Evolutionary conservation across 768 basidiomycete species (phyloP), one percentile per base, ranked within the genome.

Genomic region (Kwoniella bestiolae): DNA sequence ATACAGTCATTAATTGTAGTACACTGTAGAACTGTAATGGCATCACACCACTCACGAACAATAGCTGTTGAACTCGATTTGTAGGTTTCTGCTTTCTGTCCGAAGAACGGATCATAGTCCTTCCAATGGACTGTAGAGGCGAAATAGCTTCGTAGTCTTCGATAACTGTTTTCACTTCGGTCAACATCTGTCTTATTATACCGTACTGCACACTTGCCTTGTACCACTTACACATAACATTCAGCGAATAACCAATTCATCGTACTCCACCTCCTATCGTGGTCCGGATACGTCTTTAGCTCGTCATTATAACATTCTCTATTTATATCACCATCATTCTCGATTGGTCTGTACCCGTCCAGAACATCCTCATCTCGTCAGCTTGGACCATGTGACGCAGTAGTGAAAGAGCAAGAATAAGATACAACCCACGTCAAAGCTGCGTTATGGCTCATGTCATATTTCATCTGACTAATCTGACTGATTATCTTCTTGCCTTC

Each of bases 231-330:
- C 65, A 75, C 56, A 58, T 82, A 90, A 70, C 83, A 96, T 89
- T 97, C 95, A 62, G 93, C 92, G 79, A 85, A 97, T n/a, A 99
- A 85, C 95, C 95, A 99, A 1, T 94, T 92, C 5, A 91, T 87
- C 7, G 87, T 90, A 77, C 92, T 93, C 95, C 95, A 99, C 21
- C 63, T 28, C 26, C 65, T 60, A 0, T 89, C 90, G 1, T 83
- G 77, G 28, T 83, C 79, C 0, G 82, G 82, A 1, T 91, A 84
- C 0, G 80, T 60, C 8, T 57, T 59, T 12, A 99, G 83, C 67
- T 92, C 89, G 0, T 82, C 72, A 70, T 99, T 97, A 82, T 93
- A 98, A n/a, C 84, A 81, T 0, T 86, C 84, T 4, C 87, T 82
- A 56, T 87, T 84, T n/a, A 86, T 77, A 51, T 89, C 91, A 1